Percentiles rank a stretch among this genome's conserved stretches.
Evolutionary conservation across 2,329 filamentous ascomycete species (phyloP).

Genomic region (Zelopaecilomyces penicillatus): DNA sequence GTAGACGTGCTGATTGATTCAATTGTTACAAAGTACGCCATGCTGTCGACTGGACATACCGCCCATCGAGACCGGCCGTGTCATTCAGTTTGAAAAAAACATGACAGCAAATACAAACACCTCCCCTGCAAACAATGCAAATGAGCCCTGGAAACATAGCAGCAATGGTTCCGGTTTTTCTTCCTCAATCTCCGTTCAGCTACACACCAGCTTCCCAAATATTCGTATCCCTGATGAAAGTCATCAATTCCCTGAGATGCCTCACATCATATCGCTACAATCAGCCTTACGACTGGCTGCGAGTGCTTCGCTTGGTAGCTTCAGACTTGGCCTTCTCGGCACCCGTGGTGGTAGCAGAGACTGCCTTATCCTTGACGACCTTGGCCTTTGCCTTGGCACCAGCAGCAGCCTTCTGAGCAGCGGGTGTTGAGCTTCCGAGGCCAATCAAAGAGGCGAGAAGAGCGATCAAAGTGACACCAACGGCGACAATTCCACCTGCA

Average conservation of each 20-base stretch:
- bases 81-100: too few relatives aligned
- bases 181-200: conserved; percentile 1
- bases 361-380: conserved; percentile 60
- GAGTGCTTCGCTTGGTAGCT: conserved; percentile 51
- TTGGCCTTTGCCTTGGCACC: conserved; percentile 63
- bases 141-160: background rate
- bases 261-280: conserved; percentile 1
- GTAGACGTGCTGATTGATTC: too few relatives aligned
- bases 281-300: conserved; percentile 42
- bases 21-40: too few relatives aligned
- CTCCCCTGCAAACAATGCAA: too few relatives aligned
- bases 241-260: background rate
- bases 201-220: background rate
- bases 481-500: conserved; percentile 67
- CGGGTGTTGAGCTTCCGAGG: conserved; percentile 56
- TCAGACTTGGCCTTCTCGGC: conserved; percentile 71
- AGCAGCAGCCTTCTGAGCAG: conserved; percentile 62
- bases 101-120: too few relatives aligned
- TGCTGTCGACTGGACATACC: too few relatives aligned
- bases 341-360: conserved; percentile 49
- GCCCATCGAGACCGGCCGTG: too few relatives aligned
- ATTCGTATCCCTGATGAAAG: background rate
- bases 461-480: conserved; percentile 61
- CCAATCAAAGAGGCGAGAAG: conserved; percentile 60
- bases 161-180: conserved; percentile 9